Percentiles rank a stretch among this genome's conserved stretches.
Evolutionary conservation across 78 protist genomes (phyloP).

Genomic region (Dictyostelium citrinum): DNA sequence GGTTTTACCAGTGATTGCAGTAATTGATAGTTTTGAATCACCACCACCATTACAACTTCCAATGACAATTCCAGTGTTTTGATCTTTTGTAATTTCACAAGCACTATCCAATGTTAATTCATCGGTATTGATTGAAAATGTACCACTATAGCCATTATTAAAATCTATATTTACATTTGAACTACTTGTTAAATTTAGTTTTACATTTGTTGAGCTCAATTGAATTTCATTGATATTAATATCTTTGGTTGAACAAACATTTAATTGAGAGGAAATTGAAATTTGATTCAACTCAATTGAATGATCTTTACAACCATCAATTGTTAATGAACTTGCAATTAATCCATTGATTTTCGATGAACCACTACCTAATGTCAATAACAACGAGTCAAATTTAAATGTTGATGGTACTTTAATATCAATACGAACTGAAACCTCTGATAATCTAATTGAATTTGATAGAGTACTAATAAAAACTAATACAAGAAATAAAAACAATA

Average conservation of each 20-base stretch:
- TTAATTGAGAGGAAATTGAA: neutral
- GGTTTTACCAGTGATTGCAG: neutral
- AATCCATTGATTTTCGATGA: neutral
- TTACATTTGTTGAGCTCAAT: neutral
- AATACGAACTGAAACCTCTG: constrained; percentile 16
- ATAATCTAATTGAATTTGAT: neutral
- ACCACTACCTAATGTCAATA: neutral
- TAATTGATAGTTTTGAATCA: neutral
- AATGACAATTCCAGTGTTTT: neutral
- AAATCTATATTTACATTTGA: neutral
- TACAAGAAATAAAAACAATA: neutral
- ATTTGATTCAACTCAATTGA: neutral
- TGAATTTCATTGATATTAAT: neutral
- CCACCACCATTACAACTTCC: neutral
- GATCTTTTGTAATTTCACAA: neutral
- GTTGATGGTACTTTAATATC: constrained; percentile 10
- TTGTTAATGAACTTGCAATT: neutral
- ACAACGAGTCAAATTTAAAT: neutral
- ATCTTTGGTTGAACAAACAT: neutral
- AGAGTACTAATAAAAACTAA: neutral
- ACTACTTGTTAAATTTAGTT: neutral
- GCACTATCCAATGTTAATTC: neutral
- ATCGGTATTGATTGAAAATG: neutral
- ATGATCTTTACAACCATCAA: constrained; percentile 11
- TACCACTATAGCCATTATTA: constrained; percentile 1